Evolutionary conservation across 2,329 filamentous ascomycete genomes (phyloP).

Genomic region (Trichoderma koningii): DNA sequence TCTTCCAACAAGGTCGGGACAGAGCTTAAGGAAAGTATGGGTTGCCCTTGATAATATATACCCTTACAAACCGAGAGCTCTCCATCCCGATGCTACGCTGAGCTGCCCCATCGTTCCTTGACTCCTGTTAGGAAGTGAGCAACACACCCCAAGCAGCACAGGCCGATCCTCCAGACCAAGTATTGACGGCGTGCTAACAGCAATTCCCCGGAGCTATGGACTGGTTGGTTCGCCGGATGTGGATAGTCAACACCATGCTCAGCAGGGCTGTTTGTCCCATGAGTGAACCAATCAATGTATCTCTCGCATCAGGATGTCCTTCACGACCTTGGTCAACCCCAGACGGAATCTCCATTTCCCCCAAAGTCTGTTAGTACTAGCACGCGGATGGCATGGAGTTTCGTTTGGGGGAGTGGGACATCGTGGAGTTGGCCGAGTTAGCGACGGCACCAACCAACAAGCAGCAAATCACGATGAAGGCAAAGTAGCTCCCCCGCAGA

Average conservation of each 20-base stretch:
- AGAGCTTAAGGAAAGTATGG: background rate
- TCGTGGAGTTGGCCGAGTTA: no score
- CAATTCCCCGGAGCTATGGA: background rate
- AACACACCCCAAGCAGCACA: background rate
- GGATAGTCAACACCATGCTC: background rate
- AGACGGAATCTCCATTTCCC: background rate
- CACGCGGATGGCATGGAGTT: no score
- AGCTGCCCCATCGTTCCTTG: background rate
- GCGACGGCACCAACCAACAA: no score
- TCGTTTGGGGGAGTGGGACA: no score
- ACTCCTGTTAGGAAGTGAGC: background rate
- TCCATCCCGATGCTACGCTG: background rate
- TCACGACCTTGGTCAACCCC: background rate
- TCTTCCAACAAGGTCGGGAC: no score
- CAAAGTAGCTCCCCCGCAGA: no score
- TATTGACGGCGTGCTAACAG: slow-evolving; percentile 5
- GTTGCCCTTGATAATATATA: slow-evolving; percentile 15
- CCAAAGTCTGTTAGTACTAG: no score
- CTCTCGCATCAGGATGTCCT: no score
- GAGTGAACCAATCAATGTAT: background rate
- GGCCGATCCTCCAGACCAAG: slow-evolving; percentile 3
- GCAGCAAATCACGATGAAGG: no score
- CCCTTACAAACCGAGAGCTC: background rate
- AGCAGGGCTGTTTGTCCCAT: background rate
- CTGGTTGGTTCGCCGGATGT: slow-evolving; percentile 11